Evolutionary conservation across 2,329 filamentous ascomycete species (phyloP).

Genomic region (Polychaeton citri): DNA sequence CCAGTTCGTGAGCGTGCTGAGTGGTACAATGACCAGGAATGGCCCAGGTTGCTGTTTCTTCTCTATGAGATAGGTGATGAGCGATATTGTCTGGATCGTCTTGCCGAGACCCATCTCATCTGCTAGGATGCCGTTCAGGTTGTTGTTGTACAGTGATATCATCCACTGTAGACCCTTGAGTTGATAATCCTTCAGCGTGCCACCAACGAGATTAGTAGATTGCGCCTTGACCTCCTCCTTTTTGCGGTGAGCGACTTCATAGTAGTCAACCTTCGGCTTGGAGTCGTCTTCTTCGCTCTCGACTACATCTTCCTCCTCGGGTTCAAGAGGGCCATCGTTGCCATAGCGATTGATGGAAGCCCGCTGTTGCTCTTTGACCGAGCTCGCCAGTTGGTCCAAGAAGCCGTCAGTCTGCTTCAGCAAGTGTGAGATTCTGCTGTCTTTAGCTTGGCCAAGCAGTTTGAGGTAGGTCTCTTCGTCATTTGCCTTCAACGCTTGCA

Average conservation of each 20-base stretch:
- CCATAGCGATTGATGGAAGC: constrained; percentile 69
- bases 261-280: constrained; percentile 87
- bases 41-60: constrained; percentile 84
- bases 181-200: constrained; percentile 92
- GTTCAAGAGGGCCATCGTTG: constrained; percentile 38
- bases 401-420: constrained; percentile 96
- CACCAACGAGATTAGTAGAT: constrained; percentile 76
- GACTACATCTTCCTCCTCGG: constrained; percentile 52
- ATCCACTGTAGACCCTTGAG: constrained; percentile 99
- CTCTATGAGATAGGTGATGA: constrained; percentile 95
- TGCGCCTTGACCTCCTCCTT: constrained; percentile 83
- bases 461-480: constrained; percentile 98
- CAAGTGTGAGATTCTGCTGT: constrained; percentile 95
- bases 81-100: constrained; percentile 96
- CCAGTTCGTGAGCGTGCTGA: constrained; percentile 98
- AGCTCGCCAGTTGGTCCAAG: constrained; percentile 85
- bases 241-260: constrained; percentile 90
- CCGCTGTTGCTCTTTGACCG: constrained; percentile 87
- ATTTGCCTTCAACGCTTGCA: constrained; percentile 96
- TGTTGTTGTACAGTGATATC: constrained; percentile 99
- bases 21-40: constrained; percentile 89
- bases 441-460: constrained; percentile 93
- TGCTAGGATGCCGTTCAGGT: constrained; percentile 93
- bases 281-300: constrained; percentile 51
- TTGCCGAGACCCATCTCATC: constrained; percentile 99